Evolutionary conservation across 805 yeast species (phyloP).

Genomic region (Monosporozyma yasuniensis): DNA sequence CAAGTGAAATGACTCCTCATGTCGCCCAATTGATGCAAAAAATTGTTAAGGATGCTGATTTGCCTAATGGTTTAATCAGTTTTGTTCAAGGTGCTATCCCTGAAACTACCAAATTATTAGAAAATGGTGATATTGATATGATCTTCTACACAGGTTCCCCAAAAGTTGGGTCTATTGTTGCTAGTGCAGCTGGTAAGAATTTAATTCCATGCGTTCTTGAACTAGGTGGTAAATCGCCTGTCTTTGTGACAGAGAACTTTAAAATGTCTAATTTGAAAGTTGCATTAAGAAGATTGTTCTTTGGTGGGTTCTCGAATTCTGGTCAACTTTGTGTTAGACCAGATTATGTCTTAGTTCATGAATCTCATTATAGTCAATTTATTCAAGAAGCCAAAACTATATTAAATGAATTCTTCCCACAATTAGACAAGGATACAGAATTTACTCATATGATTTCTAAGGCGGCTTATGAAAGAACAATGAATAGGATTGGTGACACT

Average conservation of each 20-base stretch:
- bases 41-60: slow-evolving; percentile 37
- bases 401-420: slow-evolving; percentile 38
- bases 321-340: slow-evolving; percentile 92
- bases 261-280: slow-evolving; percentile 36
- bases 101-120: slow-evolving; percentile 51
- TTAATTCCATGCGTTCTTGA: slow-evolving; percentile 77
- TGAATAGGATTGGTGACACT: slow-evolving; percentile 36
- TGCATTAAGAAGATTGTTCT: slow-evolving; percentile 53
- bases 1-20: slow-evolving; percentile 62
- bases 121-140: slow-evolving; percentile 58
- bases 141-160: slow-evolving; percentile 81
- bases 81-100: slow-evolving; percentile 67
- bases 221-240: slow-evolving; percentile 91
- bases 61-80: slow-evolving; percentile 49
- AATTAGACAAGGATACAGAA: slow-evolving; percentile 30
- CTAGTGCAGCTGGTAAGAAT: slow-evolving; percentile 73
- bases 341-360: slow-evolving; percentile 71
- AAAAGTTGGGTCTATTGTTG: slow-evolving; percentile 66
- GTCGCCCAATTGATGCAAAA: slow-evolving; percentile 49
- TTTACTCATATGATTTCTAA: slow-evolving; percentile 56
- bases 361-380: slow-evolving; percentile 44
- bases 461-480: slow-evolving; percentile 42
- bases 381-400: slow-evolving; percentile 34
- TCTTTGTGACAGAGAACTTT: slow-evolving; percentile 48
- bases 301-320: slow-evolving; percentile 72